Evolutionary conservation across 257 asterid genomes (phyloP), one percentile per base, ranked within the genome.

Genomic region (Ocimum tenuiflorum): DNA sequence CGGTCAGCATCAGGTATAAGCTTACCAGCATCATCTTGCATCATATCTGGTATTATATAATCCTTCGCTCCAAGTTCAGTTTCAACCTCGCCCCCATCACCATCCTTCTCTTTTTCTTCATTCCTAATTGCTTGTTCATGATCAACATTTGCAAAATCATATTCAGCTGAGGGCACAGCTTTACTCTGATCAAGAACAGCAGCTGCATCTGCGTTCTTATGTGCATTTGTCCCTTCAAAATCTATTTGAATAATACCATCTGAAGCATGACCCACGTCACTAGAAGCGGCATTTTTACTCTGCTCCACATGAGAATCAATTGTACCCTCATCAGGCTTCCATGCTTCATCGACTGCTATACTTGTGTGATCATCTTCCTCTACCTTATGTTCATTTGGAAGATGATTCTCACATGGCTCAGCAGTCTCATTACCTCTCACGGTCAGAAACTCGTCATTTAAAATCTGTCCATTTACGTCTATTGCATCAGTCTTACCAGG

Each of bases 1-100:
- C 67, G 65, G 65, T 71, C 73, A 55, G 63, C 52, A 55, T 66
- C 59, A 9, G 74, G 77, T 57, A 59, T 69, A 46, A 58, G 58
- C 76, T 73, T 86, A 47, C 82, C 69, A 73, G 72, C 61, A 68
- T 55, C 73, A 70, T 55, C 68, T 61, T 70, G 72, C 65, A 69
- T 63, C 47, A 41, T 67, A 46, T 69, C 84, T 65, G 70, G 67
- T 46, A 67, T 33, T 38, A 46, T 43, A 61, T 48, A 74, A 63
- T 74, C 81, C 64, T 68, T 60, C 47, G 49, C 70, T 45, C 68
- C 65, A 35, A 69, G 63, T 50, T 72, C 79, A 70, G 60, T 70
- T 70, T 82, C 87, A 59, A 38, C 63, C 53, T 55, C 77, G 45
- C 48, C 68, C 68, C 43, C 70, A 65, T 72, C 65, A 52, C 64